Evolutionary conservation across 208 protist genomes (phyloP), one percentile per base, ranked within the genome.

Genomic region (Leishmania tropica): DNA sequence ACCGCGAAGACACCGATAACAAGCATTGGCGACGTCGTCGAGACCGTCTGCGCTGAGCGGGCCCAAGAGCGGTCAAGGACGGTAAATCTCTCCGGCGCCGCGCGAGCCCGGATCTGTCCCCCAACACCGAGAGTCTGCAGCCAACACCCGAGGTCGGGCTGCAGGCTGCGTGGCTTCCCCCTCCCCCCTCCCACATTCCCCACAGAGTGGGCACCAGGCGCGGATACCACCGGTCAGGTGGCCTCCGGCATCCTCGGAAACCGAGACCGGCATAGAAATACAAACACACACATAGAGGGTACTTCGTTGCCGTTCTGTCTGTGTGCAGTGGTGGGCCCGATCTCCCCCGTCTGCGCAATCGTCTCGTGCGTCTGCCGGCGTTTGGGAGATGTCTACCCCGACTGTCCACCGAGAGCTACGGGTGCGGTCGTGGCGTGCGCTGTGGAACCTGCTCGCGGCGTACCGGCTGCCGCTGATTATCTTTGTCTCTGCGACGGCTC

Each of bases 401-500:
- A 87, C 80, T n/a, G n/a, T 84, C 1, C 79, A 84, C 74, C 68
- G 62, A 15, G n/a, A 47, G 1, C 54, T 4, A 28, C 42, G 67
- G 8, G 35, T 77, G 13, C 40, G 70, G 21, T 56, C 80, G 21
- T 31, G 51, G n/a, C 45, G 48, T 3, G 80, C 53, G 65, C 54
- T 78, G 72, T 40, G 72, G 45, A 2, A 11, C 31, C 53, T 87
- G 53, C 7, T 82, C 6, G 67, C 70, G 1, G 84, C 84, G 24
- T 88, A 88, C 71, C 81, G 75, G 4, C 67, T 85, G 0, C 81
- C 85, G 1, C n/a, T 85, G 3, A 7, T 54, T 11, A 83, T 88
- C 75, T 82, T 79, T 19, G 31, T 76, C 31, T 72, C 65, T 35
- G 78, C 83, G n/a, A 54, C 65, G 7, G 8, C 31, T n/a, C 78